These are phyloP conservation scores for Lepiota venenata DNA, from an alignment of 768 basidiomycete species.

Conservation along the genomic window DNA sequence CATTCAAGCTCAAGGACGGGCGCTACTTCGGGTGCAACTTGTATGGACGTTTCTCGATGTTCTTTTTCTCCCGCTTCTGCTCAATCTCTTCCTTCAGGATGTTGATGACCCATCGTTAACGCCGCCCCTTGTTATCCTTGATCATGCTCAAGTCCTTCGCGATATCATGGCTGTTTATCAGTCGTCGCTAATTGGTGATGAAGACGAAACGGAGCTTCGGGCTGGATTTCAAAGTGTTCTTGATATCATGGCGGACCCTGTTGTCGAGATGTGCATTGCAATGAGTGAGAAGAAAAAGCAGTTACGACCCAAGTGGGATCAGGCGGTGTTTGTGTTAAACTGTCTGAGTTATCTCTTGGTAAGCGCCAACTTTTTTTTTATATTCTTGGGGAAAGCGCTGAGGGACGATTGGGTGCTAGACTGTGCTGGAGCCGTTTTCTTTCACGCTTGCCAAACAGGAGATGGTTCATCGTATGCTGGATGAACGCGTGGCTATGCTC, in stretches of 20 bases:
- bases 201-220: conserved; percentile 37
- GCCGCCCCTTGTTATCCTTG: conserved; percentile 77
- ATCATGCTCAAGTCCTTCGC: conserved; percentile 78
- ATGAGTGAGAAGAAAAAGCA: conserved; percentile 65
- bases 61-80: not conserved
- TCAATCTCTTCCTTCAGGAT: conserved; percentile 40
- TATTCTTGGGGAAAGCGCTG: not conserved
- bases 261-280: conserved; percentile 67
- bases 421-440: conserved; percentile 59
- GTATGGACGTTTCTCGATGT: conserved; percentile 31
- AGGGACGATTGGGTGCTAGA: conserved; percentile 31
- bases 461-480: conserved; percentile 56
- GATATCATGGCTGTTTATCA: conserved; percentile 91
- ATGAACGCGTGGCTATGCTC: conserved; percentile 57
- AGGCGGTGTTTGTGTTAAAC: conserved; percentile 80
- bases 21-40: conserved; percentile 47
- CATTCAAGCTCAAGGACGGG: conserved; percentile 79
- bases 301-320: conserved; percentile 68
- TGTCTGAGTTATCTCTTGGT: conserved; percentile 84
- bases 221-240: conserved; percentile 68
- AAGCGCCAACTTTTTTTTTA: conserved; percentile 17
- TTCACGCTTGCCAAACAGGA: conserved; percentile 64
- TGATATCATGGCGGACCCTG: conserved; percentile 83
- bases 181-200: conserved; percentile 74
- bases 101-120: conserved; percentile 65